Evolutionary conservation across 495 filamentous ascomycete genomes (phyloP).

Genomic region (Daldinia vernicosa): DNA sequence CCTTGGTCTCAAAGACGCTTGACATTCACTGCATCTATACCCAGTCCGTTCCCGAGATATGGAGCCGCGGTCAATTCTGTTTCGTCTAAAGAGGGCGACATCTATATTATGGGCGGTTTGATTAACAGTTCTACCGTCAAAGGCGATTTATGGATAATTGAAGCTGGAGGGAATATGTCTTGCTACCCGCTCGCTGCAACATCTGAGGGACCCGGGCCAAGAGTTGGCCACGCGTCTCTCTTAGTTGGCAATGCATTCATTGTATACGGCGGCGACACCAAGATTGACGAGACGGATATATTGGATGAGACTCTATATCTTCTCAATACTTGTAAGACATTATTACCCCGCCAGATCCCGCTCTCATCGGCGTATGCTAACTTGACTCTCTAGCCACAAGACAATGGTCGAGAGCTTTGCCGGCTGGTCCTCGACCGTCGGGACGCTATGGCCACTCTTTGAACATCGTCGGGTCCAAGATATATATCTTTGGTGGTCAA

Average conservation of each 20-base stretch:
- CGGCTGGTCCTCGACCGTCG: conserved; percentile 80
- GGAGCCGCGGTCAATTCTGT: conserved; percentile 94
- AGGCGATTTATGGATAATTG: conserved; percentile 97
- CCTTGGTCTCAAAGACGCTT: conserved; percentile 94
- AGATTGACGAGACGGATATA: conserved; percentile 89
- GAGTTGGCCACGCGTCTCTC: conserved; percentile 94
- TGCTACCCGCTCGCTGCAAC: conserved; percentile 93
- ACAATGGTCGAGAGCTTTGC: conserved; percentile 95
- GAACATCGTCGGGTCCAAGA: conserved; percentile 94
- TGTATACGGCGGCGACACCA: conserved; percentile 98
- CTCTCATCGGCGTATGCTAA: conserved; percentile 30
- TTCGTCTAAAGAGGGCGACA: conserved; percentile 93
- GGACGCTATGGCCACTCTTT: conserved; percentile 97
- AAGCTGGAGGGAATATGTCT: conserved; percentile 84
- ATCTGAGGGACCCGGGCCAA: conserved; percentile 90
- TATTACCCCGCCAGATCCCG: conserved; percentile 23
- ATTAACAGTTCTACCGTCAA: conserved; percentile 94
- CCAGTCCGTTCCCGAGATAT: conserved; percentile 95
- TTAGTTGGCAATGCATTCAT: conserved; percentile 99
- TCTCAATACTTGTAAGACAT: conserved; percentile 89
- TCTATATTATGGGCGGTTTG: conserved; percentile 97
- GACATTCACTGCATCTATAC: conserved; percentile 82
- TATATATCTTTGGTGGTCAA: conserved; percentile 97
- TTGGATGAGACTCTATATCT: conserved; percentile 96
- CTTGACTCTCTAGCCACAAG: conserved; percentile 74